Conservation (phyloP, 768 basidiomycete species). For the Butyriboletus loyo region DNA sequence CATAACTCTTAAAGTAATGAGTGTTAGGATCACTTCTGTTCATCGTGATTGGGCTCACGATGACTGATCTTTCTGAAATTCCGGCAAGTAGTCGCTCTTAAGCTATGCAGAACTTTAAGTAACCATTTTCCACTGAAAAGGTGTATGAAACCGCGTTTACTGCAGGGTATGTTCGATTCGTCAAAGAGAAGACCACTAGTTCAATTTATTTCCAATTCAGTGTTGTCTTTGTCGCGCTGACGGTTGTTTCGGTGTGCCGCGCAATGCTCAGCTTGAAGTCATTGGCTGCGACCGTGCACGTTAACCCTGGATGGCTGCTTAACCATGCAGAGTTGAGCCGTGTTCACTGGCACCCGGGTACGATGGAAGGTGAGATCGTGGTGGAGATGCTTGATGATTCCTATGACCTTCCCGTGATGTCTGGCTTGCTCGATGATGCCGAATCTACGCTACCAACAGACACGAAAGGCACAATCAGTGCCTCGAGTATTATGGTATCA, state of each 20-base stretch:
- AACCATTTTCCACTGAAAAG: slow-evolving; percentile 1
- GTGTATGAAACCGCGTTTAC: slow-evolving; percentile 3
- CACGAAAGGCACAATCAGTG: no score
- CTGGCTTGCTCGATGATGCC: neutral
- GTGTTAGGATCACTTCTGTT: slow-evolving; percentile 17
- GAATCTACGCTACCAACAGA: neutral
- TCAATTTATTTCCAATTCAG: neutral
- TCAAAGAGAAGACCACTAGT: neutral
- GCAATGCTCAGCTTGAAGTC: slow-evolving; percentile 42
- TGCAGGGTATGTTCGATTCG: slow-evolving; percentile 8
- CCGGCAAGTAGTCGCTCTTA: slow-evolving; percentile 1
- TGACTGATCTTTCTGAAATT: neutral
- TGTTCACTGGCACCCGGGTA: slow-evolving; percentile 37
- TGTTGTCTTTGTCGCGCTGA: slow-evolving; percentile 4
- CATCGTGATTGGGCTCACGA: slow-evolving; percentile 9
- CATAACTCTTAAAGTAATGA: neutral
- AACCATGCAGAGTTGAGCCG: slow-evolving; percentile 45
- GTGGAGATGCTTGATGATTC: slow-evolving; percentile 9
- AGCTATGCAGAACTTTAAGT: neutral
- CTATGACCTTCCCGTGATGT: neutral
- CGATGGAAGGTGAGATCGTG: slow-evolving; percentile 36
- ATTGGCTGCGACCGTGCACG: slow-evolving; percentile 39
- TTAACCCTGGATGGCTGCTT: slow-evolving; percentile 43
- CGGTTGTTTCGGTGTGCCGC: slow-evolving; percentile 32
- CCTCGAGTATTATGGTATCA: neutral